Conservation (phyloP, 1,284 basidiomycete genomes). For the Anthracocystis panici-leucophaei region DNA sequence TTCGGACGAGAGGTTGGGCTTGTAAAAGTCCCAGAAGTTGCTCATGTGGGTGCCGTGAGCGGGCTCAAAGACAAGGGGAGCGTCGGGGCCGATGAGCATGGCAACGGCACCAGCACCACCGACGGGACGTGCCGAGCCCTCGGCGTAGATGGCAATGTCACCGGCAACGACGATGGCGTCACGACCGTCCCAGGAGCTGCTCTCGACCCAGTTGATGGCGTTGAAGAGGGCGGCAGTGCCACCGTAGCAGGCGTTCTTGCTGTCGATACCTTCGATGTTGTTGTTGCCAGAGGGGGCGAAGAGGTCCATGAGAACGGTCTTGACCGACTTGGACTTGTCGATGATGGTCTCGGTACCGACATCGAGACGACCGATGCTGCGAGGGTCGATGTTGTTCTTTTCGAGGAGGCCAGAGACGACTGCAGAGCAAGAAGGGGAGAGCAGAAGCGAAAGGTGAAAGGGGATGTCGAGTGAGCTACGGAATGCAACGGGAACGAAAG, state of each 20-base stretch:
- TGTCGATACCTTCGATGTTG: constrained; percentile 98
- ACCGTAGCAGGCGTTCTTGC: constrained; percentile 99
- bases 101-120: constrained; percentile 97
- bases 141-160: constrained; percentile 98
- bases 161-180: constrained; percentile 97
- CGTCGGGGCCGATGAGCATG: constrained; percentile 94
- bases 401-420: constrained; percentile 80
- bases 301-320: constrained; percentile 98
- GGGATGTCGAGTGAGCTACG: not conserved
- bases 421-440: constrained; percentile 29
- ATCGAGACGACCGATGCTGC: constrained; percentile 94
- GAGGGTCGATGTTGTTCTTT: constrained; percentile 96
- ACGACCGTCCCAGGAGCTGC: constrained; percentile 95
- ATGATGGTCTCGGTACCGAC: constrained; percentile 99
- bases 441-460: not conserved
- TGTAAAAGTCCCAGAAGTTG: constrained; percentile 80
- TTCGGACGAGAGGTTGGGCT: constrained; percentile 73
- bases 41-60: constrained; percentile 97
- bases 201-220: constrained; percentile 91
- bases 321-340: constrained; percentile 99
- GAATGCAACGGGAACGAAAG: not conserved
- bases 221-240: constrained; percentile 98
- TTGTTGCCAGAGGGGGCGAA: constrained; percentile 91
- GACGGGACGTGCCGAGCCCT: constrained; percentile 92
- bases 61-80: constrained; percentile 92